Evolutionary conservation across 495 filamentous ascomycete species (phyloP), one percentile per base, ranked within the genome.

Genomic region (Usnea hakonensis): DNA sequence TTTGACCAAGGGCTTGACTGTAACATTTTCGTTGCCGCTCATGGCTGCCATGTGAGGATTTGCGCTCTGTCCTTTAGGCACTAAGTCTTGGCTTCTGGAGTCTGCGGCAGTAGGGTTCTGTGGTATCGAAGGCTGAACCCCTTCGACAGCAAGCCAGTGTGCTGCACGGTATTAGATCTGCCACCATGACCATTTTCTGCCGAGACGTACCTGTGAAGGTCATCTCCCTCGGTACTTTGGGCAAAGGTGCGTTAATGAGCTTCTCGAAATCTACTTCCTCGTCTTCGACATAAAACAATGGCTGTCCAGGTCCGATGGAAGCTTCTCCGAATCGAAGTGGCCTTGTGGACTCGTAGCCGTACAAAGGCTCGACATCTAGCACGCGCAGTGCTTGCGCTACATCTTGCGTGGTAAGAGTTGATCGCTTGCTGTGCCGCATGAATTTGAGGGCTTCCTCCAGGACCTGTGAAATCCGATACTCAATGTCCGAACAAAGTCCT

Each of bases 181-280:
- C 40, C 19, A 3, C 48, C 23, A 17, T 57, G 30, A 7, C 32
- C 28, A 41, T 50, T 23, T 2, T 28, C 2, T 21, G 8, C 44
- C 44, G 35, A 33, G 21, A 70, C 79, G 67, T 74, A 95, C 91
- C 86, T 11, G 94, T 97, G 69, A 96, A 91, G 32, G 85, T 87
- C 41, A 93, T 86, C 70, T 98, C 94, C n/a, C 91, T 77, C 8
- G 94, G 95, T 16, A 98, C 91, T 69, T 92, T 97, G 9, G 94
- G 94, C 61, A 98, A 75, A 8, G 94, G 90, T 44, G 89, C 89
- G 77, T 98, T 98, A 71, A 98, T 97, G 65, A 98, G 75, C 76
- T 97, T 97, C 76, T 98, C 94, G 70, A 98, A 97, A 71, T 98
- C 94, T 35, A 97, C 87, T 77, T 98, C 94, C 69, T 98, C 94